Percentiles rank a stretch among this genome's conserved stretches.
These are phyloP conservation scores for Talaromyces verruculosus DNA, from an alignment of 2,329 filamentous ascomycete genomes.

Conservation along the genomic window DNA sequence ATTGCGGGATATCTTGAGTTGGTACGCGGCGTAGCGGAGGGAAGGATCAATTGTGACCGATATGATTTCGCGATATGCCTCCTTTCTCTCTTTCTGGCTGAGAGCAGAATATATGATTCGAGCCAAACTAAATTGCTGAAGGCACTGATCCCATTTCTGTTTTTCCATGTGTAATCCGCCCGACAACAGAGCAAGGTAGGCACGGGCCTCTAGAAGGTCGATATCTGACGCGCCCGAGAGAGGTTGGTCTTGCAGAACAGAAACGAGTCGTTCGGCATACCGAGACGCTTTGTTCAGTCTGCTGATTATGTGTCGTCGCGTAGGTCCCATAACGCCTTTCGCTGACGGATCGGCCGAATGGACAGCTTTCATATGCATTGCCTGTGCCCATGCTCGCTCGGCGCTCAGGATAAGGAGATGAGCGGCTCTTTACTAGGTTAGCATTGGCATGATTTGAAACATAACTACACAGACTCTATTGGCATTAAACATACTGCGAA, in stretches of 20 bases:
- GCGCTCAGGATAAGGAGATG: constrained; percentile 79
- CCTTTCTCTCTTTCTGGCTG: constrained; percentile 62
- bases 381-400: constrained; percentile 92
- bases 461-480: not conserved
- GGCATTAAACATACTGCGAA: constrained; percentile 63
- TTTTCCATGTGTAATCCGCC: constrained; percentile 85
- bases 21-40: constrained; percentile 91
- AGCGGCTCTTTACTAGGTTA: constrained; percentile 60
- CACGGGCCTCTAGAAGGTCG: constrained; percentile 80
- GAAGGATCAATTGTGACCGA: constrained; percentile 86
- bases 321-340: constrained; percentile 74
- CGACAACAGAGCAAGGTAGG: constrained; percentile 74
- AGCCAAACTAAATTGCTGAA: constrained; percentile 72
- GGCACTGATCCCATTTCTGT: constrained; percentile 76
- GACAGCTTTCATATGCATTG: constrained; percentile 86
- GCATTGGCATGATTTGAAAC: constrained; percentile 21
- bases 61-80: constrained; percentile 82
- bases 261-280: constrained; percentile 66
- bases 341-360: constrained; percentile 71
- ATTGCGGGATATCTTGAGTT: constrained; percentile 82
- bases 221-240: constrained; percentile 65
- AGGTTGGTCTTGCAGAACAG: constrained; percentile 62
- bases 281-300: constrained; percentile 76
- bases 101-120: constrained; percentile 81
- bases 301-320: constrained; percentile 84